Base-by-base conservation (phyloP, 2,329 filamentous ascomycete species). In the Hypomyces rosellus region DNA sequence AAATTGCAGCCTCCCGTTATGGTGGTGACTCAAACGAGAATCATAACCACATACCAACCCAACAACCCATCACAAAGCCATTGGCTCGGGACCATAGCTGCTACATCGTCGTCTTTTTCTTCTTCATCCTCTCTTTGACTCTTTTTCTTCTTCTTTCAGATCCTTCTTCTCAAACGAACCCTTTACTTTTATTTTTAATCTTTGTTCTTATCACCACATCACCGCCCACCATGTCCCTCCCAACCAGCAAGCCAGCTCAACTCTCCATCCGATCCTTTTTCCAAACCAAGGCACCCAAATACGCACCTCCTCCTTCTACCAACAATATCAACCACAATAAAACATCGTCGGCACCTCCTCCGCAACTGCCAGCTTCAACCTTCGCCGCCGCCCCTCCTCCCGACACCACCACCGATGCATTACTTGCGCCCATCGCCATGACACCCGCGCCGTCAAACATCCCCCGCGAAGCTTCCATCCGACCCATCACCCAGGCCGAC, bases 221-320 rank as follows among this genome's bases (percentile, higher is more conserved):
- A 40, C n/a, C 25, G 16, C 45, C 47, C 52, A 59, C 51, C 57
- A 74, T 74, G 71, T 70, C 69, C 42, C 67, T 70, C 49, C 70
- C 70, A 42, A 66, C 63, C 11, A 61, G 64, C 52, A 68, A 68
- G 51, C 65, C 64, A 42, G 61, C 66, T 20, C 77, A 83, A 61
- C 66, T 75, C 37, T 83, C 81, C 42, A 84, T 85, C 59, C 77
- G 76, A 48, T 82, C 78, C 48, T 85, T 85, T 69, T 84, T 85
- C 64, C 71, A 70, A 40, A 68, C 70, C 50, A 76, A 77, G 57
- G 62, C 71, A 20, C 62, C 66, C 39, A 62, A 65, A 48, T 66
- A 68, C 64, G 64, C 62, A 42, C 63, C 67, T 49, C 68, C 68
- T 8, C 65, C 67, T 7, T 55, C 53, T 58, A 58, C 50, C 58